These are phyloP conservation scores for Bipolaris sorokiniana DNA, from an alignment of 2,329 filamentous ascomycete species.

Conservation along the genomic window DNA sequence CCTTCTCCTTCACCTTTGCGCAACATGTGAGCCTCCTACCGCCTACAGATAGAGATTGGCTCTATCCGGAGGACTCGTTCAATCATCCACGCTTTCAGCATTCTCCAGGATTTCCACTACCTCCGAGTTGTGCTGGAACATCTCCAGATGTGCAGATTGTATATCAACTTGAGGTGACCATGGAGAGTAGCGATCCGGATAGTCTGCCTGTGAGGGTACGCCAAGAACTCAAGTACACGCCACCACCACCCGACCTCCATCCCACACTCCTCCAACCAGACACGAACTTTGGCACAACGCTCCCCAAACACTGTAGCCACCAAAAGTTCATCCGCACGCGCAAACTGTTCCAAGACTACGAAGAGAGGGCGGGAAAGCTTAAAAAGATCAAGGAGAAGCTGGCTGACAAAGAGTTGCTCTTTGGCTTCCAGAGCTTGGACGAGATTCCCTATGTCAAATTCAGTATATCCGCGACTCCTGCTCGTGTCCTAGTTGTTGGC, in stretches of 20 bases:
- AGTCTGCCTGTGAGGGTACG: conserved; percentile 10
- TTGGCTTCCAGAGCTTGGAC: conserved; percentile 24
- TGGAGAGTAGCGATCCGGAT: conserved; percentile 10
- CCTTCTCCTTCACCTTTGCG: conserved; percentile 37
- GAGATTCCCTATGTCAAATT: conserved; percentile 33
- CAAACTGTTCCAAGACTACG: conserved; percentile 29
- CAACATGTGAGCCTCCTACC: conserved; percentile 22
- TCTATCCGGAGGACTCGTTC: conserved; percentile 24
- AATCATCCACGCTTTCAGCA: conserved; percentile 36
- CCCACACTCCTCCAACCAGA: conserved; percentile 24
- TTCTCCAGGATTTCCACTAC: conserved; percentile 28
- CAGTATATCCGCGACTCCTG: conserved; percentile 29
- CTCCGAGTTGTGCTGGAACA: conserved; percentile 19
- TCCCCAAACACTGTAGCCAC: conserved; percentile 26
- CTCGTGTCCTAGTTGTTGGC: conserved; percentile 29
- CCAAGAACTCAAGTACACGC: conserved; percentile 19
- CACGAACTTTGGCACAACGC: conserved; percentile 17
- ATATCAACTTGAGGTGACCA: conserved; percentile 26
- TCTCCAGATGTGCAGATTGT: conserved; percentile 18
- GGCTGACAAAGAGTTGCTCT: conserved; percentile 31
- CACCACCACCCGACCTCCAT: conserved; percentile 24
- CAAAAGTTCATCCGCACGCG: conserved; percentile 34
- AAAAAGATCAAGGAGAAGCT: conserved; percentile 30
- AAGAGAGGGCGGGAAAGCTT: conserved; percentile 24
- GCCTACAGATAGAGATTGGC: conserved; percentile 20